A percentile compares a stretch with the other conserved stretches of the same genome.
phyloP scores from a whole-genome alignment of 345 rosid species.

The Boechera divaricarpa region DNA sequence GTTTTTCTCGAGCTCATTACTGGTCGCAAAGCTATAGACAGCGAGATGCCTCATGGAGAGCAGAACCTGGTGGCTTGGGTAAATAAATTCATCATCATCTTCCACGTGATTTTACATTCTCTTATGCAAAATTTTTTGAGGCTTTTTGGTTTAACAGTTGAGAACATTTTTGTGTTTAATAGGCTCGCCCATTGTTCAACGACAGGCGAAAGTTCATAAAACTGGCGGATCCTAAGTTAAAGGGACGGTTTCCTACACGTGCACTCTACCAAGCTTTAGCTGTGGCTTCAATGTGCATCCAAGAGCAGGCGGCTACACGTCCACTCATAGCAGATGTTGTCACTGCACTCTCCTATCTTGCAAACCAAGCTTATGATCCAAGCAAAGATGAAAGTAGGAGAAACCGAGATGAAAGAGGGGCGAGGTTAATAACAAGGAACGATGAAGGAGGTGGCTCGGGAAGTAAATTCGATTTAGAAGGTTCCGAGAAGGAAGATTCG shows the following conservation, averaged over 20 bases:
- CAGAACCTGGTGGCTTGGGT: conserved; percentile 98
- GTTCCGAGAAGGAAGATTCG: conserved; percentile 89
- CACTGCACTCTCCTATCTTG: conserved; percentile 90
- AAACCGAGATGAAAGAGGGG: conserved; percentile 65
- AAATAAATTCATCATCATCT: conserved; percentile 39
- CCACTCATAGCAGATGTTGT: conserved; percentile 96
- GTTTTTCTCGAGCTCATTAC: conserved; percentile 94
- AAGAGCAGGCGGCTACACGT: conserved; percentile 95
- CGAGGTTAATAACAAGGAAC: conserved; percentile 56
- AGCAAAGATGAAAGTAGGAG: conserved; percentile 59
- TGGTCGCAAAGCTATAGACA: conserved; percentile 93
- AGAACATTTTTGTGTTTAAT: conserved; percentile 41
- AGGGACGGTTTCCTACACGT: conserved; percentile 83
- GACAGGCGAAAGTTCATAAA: conserved; percentile 78
- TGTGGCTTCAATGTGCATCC: conserved; percentile 97
- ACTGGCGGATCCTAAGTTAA: conserved; percentile 81
- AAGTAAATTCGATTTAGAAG: conserved; percentile 72
- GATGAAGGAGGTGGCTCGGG: conserved; percentile 85
- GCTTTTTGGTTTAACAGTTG: conserved; percentile 3
- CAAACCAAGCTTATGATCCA: conserved; percentile 83
- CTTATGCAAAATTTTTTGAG: background rate
- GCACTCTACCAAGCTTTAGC: conserved; percentile 96
- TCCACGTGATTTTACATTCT: background rate
- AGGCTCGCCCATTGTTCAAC: conserved; percentile 89
- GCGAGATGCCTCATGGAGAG: conserved; percentile 84